phyloP scores from a whole-genome alignment of 2,329 filamentous ascomycete genomes.

The Dothistroma pini region DNA sequence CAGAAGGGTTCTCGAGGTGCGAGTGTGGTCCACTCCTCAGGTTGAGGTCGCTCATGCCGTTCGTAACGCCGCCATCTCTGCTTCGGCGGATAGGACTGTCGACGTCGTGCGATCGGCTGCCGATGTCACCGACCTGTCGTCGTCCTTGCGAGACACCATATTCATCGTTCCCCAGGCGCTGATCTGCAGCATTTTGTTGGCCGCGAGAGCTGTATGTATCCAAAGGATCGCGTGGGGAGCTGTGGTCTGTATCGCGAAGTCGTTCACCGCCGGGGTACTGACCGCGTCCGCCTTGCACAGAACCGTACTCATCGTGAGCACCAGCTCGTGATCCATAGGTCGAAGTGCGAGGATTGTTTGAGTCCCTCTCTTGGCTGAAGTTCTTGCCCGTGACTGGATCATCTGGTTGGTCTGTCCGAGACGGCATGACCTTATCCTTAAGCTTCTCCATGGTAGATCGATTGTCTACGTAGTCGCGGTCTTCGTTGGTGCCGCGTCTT shows the following conservation, averaged over 20 bases:
- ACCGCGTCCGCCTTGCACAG: background rate
- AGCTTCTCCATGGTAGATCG: background rate
- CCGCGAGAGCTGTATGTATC: slow-evolving; percentile 19
- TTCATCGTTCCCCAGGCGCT: background rate
- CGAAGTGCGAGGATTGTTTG: background rate
- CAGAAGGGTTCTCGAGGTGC: slow-evolving; percentile 20
- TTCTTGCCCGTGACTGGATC: slow-evolving; percentile 2
- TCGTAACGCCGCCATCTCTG: slow-evolving; percentile 7
- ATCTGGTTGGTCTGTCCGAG: background rate
- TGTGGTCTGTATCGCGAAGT: background rate
- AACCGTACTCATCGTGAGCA: background rate
- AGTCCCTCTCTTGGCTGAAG: background rate
- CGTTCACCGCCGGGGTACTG: background rate
- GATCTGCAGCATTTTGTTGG: slow-evolving; percentile 12
- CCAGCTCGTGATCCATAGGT: background rate
- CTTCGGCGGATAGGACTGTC: slow-evolving; percentile 4
- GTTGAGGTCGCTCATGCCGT: slow-evolving; percentile 4
- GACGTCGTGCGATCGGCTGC: slow-evolving; percentile 2
- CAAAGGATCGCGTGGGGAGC: slow-evolving; percentile 10
- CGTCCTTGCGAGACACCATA: slow-evolving; percentile 2
- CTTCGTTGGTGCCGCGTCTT: background rate
- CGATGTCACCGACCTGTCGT: slow-evolving; percentile 4
- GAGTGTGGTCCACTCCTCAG: slow-evolving; percentile 7
- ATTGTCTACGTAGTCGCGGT: background rate
- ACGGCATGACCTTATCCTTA: background rate